A percentile compares a stretch with the other conserved stretches of the same genome.
These are phyloP conservation scores for Venturia oleaginea DNA, from an alignment of 2,329 filamentous ascomycete species.

Conservation along the genomic window DNA sequence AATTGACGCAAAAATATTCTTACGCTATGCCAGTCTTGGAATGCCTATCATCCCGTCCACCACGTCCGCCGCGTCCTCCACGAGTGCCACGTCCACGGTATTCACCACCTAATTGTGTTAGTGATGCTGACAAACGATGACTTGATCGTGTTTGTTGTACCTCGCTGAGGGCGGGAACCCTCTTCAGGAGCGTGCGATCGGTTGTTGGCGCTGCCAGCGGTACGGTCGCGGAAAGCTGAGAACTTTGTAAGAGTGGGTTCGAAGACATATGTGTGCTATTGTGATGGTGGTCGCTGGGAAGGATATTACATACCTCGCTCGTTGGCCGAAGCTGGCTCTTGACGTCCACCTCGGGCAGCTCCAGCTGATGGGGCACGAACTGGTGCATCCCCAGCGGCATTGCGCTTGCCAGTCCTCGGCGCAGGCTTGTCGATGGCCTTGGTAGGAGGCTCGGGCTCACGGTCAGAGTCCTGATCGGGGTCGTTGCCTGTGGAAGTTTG, in stretches of 20 bases:
- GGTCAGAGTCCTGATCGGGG: constrained; percentile 63
- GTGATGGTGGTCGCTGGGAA: not conserved
- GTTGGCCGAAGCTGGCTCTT: constrained; percentile 59
- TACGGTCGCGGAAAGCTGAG: constrained; percentile 80
- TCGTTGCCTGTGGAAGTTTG: constrained; percentile 50
- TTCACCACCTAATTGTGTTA: constrained; percentile 29
- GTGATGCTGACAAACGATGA: constrained; percentile 12
- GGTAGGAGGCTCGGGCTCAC: constrained; percentile 65
- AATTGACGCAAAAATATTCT: constrained; percentile 20
- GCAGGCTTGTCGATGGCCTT: constrained; percentile 82
- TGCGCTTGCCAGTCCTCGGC: constrained; percentile 75
- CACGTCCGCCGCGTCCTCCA: constrained; percentile 42
- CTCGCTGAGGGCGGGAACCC: constrained; percentile 32
- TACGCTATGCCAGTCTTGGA: constrained; percentile 53
- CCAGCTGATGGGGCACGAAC: constrained; percentile 27
- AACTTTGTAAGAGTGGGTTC: constrained; percentile 14
- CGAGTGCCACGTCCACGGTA: constrained; percentile 34
- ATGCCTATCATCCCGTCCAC: constrained; percentile 47
- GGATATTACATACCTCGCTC: constrained; percentile 71
- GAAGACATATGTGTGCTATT: not conserved
- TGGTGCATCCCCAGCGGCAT: constrained; percentile 66
- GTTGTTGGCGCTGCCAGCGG: constrained; percentile 73
- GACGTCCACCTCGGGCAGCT: constrained; percentile 21
- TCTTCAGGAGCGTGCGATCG: constrained; percentile 71
- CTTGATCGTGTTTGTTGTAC: constrained; percentile 31